phyloP scores from a whole-genome alignment of 805 yeast species.

The Pichia exigua region DNA sequence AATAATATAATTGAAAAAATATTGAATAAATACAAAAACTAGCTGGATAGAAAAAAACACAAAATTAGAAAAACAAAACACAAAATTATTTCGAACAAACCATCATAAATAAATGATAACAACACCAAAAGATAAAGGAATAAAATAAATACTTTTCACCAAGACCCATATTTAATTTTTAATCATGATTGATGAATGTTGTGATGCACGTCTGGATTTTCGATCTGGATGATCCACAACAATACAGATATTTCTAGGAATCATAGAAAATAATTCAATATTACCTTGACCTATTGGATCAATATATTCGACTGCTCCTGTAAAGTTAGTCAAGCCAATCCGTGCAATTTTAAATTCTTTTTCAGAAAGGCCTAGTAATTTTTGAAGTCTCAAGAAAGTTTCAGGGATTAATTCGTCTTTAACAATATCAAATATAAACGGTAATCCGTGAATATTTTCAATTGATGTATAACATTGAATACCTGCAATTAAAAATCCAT shows the following conservation, averaged over 20 bases:
- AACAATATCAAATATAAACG: slow-evolving; percentile 67
- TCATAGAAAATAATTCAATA: slow-evolving; percentile 43
- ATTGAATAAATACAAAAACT: neutral
- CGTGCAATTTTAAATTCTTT: slow-evolving; percentile 73
- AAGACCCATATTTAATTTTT: slow-evolving; percentile 26
- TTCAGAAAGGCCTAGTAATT: slow-evolving; percentile 65
- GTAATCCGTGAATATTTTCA: slow-evolving; percentile 66
- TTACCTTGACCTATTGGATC: slow-evolving; percentile 47
- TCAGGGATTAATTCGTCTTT: slow-evolving; percentile 58
- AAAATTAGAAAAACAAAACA: neutral
- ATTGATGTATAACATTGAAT: slow-evolving; percentile 71
- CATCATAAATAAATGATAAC: neutral
- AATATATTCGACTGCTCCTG: slow-evolving; percentile 28
- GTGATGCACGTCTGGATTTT: slow-evolving; percentile 44
- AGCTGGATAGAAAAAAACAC: neutral
- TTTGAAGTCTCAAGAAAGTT: slow-evolving; percentile 61
- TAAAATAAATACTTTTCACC: neutral
- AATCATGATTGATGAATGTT: slow-evolving; percentile 54
- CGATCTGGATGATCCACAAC: slow-evolving; percentile 89
- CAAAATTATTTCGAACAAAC: neutral
- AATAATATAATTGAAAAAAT: neutral
- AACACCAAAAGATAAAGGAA: neutral
- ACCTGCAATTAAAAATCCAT: slow-evolving; percentile 45
- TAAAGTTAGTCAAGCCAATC: slow-evolving; percentile 46
- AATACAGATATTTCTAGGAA: slow-evolving; percentile 27